Base-by-base conservation (phyloP, 352 stramenopile genomes). In the Discostella stelligera region DNA sequence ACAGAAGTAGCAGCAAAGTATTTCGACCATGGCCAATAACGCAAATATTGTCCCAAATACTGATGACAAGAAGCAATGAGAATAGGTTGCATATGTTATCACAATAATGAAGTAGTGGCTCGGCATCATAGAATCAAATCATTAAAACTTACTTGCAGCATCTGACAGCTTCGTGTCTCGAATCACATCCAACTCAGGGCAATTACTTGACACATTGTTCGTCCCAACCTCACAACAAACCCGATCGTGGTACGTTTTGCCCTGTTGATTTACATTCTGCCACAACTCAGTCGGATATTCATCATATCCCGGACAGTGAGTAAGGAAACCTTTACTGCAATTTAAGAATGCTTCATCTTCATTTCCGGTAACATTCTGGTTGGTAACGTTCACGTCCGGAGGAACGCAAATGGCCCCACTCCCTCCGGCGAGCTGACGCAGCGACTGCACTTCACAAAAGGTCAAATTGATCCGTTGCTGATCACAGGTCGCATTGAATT, bases 201-300 rank as follows among this genome's bases (percentile, higher is more conserved):
- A 84, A n/a, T 68, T 14, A 39, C 77, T 46, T 56, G 70, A 65
- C 10, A 66, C n/a, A 37, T 32, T 39, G 66, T 69, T 77, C n/a
- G 50, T 68, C 18, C 78, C 78, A n/a, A 82, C 71, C 44, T 73
- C 44, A 30, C 78, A 85, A 68, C 78, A 85, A 27, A 74, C 68
- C 32, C 77, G 59, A 13, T 84, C 77, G 20, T 66, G 27, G 30
- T 66, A 84, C 13, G 48, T 23, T 23, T 56, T 50, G 3, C 49
- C 73, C 52, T 60, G 23, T 37, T 68, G 49, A 25, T 74, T 64
- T 25, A 72, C 50, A 53, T 81, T 82, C 13, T 61, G 55, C 68
- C 68, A 82, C 16, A 82, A 41, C 23, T 82, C 18, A 59, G 21
- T 48, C 16, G 74, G 74, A 46, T 82, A 79, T 60, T 82, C 74